Percentiles rank a stretch among this genome's conserved stretches.
Conservation (phyloP, 345 rosid genomes). For the Arabidopsis suecica region DNA sequence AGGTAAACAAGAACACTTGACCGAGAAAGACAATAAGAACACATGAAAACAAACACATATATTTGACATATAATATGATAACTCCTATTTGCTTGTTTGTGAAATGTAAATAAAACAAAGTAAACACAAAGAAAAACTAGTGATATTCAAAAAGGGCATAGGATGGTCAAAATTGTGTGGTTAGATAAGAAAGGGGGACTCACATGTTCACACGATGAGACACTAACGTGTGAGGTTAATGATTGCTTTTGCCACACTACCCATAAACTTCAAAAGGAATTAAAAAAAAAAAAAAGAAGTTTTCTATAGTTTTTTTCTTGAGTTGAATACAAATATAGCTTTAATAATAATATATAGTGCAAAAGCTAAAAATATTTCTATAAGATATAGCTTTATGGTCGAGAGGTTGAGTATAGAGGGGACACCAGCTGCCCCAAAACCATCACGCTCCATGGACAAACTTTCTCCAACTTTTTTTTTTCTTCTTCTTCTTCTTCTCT, state of each 20-base stretch:
- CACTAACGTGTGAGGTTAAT: slow-evolving; percentile 49
- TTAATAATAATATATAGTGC: slow-evolving; percentile 38
- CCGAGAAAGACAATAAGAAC: slow-evolving; percentile 37
- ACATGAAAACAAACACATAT: slow-evolving; percentile 29
- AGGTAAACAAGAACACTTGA: slow-evolving; percentile 42
- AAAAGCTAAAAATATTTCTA: slow-evolving; percentile 40
- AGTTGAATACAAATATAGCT: slow-evolving; percentile 31
- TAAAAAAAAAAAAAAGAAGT: neutral
- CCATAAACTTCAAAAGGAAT: slow-evolving; percentile 34
- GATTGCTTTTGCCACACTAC: slow-evolving; percentile 44
- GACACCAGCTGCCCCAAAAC: slow-evolving; percentile 47
- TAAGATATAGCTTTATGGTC: slow-evolving; percentile 47
- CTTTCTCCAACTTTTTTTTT: slow-evolving; percentile 39
- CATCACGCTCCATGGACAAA: slow-evolving; percentile 50
- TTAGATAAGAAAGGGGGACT: slow-evolving; percentile 41
- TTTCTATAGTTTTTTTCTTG: slow-evolving; percentile 1
- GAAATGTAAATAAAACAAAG: slow-evolving; percentile 24
- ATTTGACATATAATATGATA: slow-evolving; percentile 32
- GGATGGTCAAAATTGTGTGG: slow-evolving; percentile 48
- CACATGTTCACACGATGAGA: slow-evolving; percentile 50
- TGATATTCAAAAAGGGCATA: slow-evolving; percentile 43
- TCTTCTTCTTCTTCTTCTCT: slow-evolving; percentile 35
- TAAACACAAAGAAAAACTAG: slow-evolving; percentile 16
- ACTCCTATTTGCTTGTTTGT: slow-evolving; percentile 22
- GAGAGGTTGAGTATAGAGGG: slow-evolving; percentile 51